A percentile compares a stretch with the other conserved stretches of the same genome.
These are phyloP conservation scores for Citrullus mucosospermus DNA, from an alignment of 306 rosid species.

Conservation along the genomic window DNA sequence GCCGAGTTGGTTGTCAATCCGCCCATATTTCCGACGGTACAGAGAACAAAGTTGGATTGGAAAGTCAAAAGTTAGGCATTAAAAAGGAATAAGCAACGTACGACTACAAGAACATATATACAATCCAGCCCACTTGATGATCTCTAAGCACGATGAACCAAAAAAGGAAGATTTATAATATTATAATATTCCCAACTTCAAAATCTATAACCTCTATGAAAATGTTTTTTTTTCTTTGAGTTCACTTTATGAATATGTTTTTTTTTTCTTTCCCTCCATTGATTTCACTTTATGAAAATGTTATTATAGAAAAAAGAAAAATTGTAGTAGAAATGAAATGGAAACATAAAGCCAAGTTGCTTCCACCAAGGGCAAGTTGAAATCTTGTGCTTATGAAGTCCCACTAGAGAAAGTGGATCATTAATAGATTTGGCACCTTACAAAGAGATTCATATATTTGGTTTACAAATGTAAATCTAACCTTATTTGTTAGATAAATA, in stretches of 20 bases:
- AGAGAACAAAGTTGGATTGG: not conserved
- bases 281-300: too few species aligned
- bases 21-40: conserved; percentile 19
- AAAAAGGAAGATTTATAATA: not conserved
- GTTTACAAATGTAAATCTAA: too few species aligned
- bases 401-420: not conserved
- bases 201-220: not conserved
- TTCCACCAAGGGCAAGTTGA: not conserved
- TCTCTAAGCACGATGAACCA: not conserved
- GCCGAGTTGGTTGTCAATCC: not conserved
- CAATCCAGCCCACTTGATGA: not conserved
- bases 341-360: not conserved
- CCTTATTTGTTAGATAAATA: too few species aligned
- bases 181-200: not conserved
- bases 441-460: too few species aligned
- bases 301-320: not conserved
- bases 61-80: not conserved
- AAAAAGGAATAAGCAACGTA: not conserved
- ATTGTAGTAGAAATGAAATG: not conserved
- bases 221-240: not conserved
- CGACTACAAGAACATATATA: not conserved
- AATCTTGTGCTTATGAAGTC: not conserved
- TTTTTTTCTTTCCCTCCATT: too few species aligned
- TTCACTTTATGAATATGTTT: too few species aligned
- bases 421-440: too few species aligned